Base-by-base conservation (phyloP, 2,329 filamentous ascomycete species). In the Neocatenulostroma microsporum region DNA sequence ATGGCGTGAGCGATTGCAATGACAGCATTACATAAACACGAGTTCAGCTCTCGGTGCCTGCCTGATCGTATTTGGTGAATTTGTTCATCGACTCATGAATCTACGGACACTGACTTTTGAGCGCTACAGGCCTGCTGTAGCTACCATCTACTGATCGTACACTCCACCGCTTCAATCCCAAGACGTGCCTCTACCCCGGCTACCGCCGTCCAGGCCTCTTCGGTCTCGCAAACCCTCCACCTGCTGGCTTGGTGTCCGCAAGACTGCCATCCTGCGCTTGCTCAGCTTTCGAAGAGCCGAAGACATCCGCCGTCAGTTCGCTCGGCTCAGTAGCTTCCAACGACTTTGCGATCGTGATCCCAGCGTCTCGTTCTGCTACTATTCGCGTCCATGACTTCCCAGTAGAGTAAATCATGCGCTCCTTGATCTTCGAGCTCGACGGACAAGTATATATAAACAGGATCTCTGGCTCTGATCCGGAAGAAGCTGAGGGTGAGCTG, bases 381-480 rank as follows among this genome's bases (percentile, higher is more conserved):
- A 84, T 81, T 17, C 67, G 66, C 19, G 64, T 63, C 49, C 75
- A 68, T 40, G 69, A 73, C 39, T 58, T 58, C 31, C 53, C 50
- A 36, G 73, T 74, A 17, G 84, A 83, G 58, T 91, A 91, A 54
- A 91, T 62, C 85, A 93, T 93, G 46, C 84, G 73, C 62, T 83
- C 81, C 66, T 85, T 88, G 66, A 91, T 83, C 62, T 79, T 84
- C 35, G 72, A 76, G 19, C 68, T 73, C 0, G 74, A 66, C 1
- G 85, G 85, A 58, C 83, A 87, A 5, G 84, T 89, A 64, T 87
- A 89, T 56, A 91, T 78, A 66, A 91, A 91, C 5, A 89, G 68
- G 31, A 89, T 66, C 15, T 68, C 64, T 41, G 72, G 62, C 30
- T 55, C 45, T 21, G 67, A 62, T 43, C 76, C 50, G 3, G 55